These are phyloP conservation scores for Paraglomus brasilianum DNA, from an alignment of 192 early-diverging fungal genomes.

Conservation along the genomic window DNA sequence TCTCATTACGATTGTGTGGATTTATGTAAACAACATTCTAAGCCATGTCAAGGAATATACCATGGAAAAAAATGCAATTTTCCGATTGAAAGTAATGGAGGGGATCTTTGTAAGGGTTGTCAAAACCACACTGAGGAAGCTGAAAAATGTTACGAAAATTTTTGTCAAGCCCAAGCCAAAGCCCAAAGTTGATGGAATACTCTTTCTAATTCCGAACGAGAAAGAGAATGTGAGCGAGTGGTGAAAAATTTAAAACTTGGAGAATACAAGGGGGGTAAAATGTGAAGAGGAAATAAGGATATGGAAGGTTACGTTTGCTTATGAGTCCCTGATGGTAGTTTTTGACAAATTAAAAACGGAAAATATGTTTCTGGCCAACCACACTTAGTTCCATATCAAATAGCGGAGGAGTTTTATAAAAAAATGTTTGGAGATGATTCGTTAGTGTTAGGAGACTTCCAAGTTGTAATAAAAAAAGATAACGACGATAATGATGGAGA, in stretches of 20 bases:
- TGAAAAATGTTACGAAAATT: not conserved
- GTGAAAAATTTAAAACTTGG: constrained; percentile 3
- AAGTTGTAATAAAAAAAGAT: not conserved
- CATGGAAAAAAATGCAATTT: not conserved
- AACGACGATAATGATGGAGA: constrained; percentile 15
- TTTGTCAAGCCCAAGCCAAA: not conserved
- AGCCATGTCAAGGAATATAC: too few relatives aligned
- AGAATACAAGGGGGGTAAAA: not conserved
- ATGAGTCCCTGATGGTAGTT: not conserved
- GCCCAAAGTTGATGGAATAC: constrained; percentile 6
- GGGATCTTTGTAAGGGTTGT: not conserved
- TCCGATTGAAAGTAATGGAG: not conserved
- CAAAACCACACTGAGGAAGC: not conserved
- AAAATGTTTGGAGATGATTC: not conserved
- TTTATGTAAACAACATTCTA: too few relatives aligned
- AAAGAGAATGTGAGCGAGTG: constrained; percentile 5
- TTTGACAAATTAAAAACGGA: constrained; percentile 13
- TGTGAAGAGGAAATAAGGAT: too few relatives aligned
- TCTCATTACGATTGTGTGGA: too few relatives aligned
- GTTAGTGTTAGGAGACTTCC: constrained; percentile 1
- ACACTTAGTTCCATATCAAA: constrained; percentile 4
- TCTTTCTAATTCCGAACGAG: constrained; percentile 13
- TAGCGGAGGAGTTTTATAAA: constrained; percentile 15
- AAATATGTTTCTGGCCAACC: constrained; percentile 11
- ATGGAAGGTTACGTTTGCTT: not conserved